Evolutionary conservation across 768 basidiomycete genomes (phyloP).

Genomic region (Melanogaster broomeanus): DNA sequence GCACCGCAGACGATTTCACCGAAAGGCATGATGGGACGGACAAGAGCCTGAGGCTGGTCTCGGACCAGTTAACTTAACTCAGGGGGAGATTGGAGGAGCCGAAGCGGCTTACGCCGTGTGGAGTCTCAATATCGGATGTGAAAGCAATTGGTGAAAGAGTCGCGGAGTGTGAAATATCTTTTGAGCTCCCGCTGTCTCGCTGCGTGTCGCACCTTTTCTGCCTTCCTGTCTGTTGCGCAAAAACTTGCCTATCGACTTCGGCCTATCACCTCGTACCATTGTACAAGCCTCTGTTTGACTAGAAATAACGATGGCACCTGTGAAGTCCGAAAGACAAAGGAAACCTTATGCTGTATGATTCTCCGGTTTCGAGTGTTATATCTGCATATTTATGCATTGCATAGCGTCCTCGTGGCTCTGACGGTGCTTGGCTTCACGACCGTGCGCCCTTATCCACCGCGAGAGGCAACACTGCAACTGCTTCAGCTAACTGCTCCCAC

Average conservation of each 20-base stretch:
- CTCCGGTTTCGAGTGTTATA: neutral
- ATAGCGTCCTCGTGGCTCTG: constrained; percentile 60
- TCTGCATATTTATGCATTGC: constrained; percentile 1
- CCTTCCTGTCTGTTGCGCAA: neutral
- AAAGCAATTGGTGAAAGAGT: too few species aligned
- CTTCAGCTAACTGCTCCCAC: constrained; percentile 26
- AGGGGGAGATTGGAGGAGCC: too few species aligned
- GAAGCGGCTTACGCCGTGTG: too few species aligned
- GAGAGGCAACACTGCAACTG: constrained; percentile 26
- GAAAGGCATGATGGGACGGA: constrained; percentile 63
- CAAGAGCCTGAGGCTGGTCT: too few species aligned
- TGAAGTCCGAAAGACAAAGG: constrained; percentile 33
- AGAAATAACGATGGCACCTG: constrained; percentile 20
- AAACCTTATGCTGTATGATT: constrained; percentile 46
- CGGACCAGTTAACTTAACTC: too few species aligned
- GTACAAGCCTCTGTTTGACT: neutral
- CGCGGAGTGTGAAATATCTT: constrained; percentile 14
- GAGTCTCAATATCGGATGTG: too few species aligned
- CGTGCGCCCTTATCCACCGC: constrained; percentile 51
- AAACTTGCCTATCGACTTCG: neutral
- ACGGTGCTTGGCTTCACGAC: constrained; percentile 79
- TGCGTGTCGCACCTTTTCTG: constrained; percentile 1
- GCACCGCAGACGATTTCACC: constrained; percentile 87
- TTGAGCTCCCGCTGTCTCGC: constrained; percentile 7
- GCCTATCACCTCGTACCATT: neutral